Conservation (phyloP, 2,329 filamentous ascomycete genomes). For the Periconia sp. region DNA sequence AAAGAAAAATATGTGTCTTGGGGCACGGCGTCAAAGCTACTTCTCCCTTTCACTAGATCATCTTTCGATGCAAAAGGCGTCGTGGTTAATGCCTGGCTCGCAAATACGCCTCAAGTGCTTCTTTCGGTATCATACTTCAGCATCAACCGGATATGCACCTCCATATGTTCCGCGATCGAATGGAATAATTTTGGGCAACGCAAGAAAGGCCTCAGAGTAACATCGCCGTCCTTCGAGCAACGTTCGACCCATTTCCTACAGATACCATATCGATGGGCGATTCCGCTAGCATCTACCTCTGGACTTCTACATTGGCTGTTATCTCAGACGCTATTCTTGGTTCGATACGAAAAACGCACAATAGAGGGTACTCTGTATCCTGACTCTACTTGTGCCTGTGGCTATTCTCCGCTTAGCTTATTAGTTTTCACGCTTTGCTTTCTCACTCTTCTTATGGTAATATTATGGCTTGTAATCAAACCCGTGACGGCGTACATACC, state of each 20-base stretch:
- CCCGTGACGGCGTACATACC: conserved; percentile 78
- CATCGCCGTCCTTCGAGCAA: conserved; percentile 37
- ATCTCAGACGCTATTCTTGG: conserved; percentile 49
- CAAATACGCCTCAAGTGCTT: conserved; percentile 55
- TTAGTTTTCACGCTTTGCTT: conserved; percentile 9
- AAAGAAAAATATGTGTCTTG: too few relatives aligned
- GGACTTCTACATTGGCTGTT: conserved; percentile 49
- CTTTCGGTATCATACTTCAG: conserved; percentile 54
- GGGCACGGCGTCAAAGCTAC: conserved; percentile 1
- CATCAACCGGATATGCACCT: conserved; percentile 53
- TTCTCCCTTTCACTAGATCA: background rate
- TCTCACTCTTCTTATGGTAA: conserved; percentile 11
- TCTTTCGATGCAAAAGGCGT: background rate
- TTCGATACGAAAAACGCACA: too few relatives aligned
- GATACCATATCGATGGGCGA: conserved; percentile 41
- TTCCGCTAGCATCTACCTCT: conserved; percentile 40
- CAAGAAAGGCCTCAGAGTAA: conserved; percentile 44
- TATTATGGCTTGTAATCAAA: conserved; percentile 62
- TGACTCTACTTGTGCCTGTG: conserved; percentile 9
- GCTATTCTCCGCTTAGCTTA: conserved; percentile 17
- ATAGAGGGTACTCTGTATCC: too few relatives aligned
- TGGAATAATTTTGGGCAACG: conserved; percentile 47
- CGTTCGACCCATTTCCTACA: conserved; percentile 48
- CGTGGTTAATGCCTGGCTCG: conserved; percentile 25
- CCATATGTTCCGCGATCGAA: conserved; percentile 54